These are phyloP conservation scores for Trichoderma lentiforme DNA, from an alignment of 2,329 filamentous ascomycete genomes.

Conservation along the genomic window DNA sequence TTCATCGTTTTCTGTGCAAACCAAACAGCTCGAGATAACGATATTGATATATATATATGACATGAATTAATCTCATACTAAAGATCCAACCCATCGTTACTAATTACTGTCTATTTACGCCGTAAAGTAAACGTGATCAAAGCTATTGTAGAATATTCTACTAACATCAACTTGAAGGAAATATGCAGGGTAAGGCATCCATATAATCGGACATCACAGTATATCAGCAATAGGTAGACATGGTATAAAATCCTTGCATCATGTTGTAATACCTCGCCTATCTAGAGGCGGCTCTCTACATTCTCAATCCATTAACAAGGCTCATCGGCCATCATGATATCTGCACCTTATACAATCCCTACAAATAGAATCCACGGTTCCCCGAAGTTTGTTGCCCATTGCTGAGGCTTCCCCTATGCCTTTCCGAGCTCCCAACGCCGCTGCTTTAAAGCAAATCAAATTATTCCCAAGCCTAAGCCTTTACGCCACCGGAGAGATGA, in stretches of 20 bases:
- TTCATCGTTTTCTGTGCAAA: too few relatives aligned
- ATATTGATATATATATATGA: too few relatives aligned
- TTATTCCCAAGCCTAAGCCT: background rate
- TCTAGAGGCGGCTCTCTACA: background rate
- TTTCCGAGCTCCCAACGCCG: constrained; percentile 14
- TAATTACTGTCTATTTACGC: accelerated
- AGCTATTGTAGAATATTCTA: background rate
- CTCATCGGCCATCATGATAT: background rate
- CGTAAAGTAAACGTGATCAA: background rate
- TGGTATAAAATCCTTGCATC: background rate
- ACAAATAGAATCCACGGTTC: background rate
- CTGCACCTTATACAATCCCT: background rate
- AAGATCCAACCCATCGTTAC: background rate
- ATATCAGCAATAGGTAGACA: background rate
- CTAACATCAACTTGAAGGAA: background rate
- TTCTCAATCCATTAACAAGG: background rate
- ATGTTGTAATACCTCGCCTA: background rate
- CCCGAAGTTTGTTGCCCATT: background rate
- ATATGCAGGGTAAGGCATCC: background rate
- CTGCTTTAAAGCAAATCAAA: background rate
- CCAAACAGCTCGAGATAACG: too few relatives aligned
- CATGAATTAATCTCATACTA: too few relatives aligned
- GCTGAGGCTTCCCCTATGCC: background rate
- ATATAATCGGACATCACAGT: background rate
- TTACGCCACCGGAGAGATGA: background rate